Base-by-base conservation (phyloP, 2,329 filamentous ascomycete species). In the Fusarium secorum region DNA sequence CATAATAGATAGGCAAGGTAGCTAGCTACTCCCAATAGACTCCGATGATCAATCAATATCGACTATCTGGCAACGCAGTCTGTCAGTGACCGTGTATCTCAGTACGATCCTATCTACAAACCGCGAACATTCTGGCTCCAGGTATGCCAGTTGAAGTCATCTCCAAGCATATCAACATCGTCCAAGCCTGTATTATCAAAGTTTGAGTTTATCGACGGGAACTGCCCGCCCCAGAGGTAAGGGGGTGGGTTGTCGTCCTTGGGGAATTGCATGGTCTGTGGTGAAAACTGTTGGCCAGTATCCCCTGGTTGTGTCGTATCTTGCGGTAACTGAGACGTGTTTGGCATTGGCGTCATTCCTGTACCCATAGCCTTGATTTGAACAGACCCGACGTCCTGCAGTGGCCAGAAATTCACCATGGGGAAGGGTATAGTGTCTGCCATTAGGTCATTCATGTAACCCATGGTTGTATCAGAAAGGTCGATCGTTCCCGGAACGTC, bases 111-210 rank as follows among this genome's bases (percentile, higher is more conserved):
- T 73, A 80, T 79, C 73, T 81, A 82, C 59, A 83, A 64, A 1
- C 80, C 81, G 32, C 78, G 78, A 45, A 84, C 79, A 68, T 74
- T 83, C 60, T 83, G 80, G 61, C 82, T 83, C 82, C 84, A 86
- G 60, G 82, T 81, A 52, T 85, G 82, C 85, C 85, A 86, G 68
- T 85, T 81, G 63, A 86, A 85, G 11, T 82, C 79, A 5, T 80
- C 78, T 4, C 83, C 82, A 63, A 81, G 72, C 74, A 83, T 80
- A 38, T 83, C 83, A 45, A 79, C 72, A 28, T 82, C 79, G 51
- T 81, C 80, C 11, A 68, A 44, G 7, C 74, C 65, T 30, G 71
- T 55, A 22, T 75, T 75, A 35, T 78, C 77, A 33, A 78, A 76
- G 36, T 70, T 76, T 18, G 73, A 66, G 46, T 79, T 78, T 57